Percentiles rank a stretch among this genome's conserved stretches.
These are phyloP conservation scores for Podaxis carcinomalis DNA, from an alignment of 768 basidiomycete species.

Conservation along the genomic window DNA sequence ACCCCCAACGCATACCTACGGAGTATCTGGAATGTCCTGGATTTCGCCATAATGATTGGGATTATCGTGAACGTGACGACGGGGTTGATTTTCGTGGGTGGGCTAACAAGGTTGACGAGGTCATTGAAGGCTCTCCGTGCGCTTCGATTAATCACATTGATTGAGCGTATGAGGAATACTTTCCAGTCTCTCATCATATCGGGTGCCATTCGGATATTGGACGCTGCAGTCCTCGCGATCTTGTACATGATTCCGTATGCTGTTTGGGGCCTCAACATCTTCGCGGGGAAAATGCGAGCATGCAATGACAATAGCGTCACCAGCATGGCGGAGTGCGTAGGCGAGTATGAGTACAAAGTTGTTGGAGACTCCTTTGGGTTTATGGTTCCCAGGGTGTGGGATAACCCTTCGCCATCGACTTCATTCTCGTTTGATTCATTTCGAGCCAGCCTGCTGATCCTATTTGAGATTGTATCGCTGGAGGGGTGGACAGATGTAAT, in stretches of 20 bases:
- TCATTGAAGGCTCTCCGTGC: slow-evolving; percentile 86
- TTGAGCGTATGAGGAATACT: slow-evolving; percentile 80
- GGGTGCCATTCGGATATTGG: slow-evolving; percentile 79
- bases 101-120: slow-evolving; percentile 76
- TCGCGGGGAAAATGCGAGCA: slow-evolving; percentile 74
- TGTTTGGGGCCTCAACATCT: slow-evolving; percentile 93
- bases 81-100: slow-evolving; percentile 70
- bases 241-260: slow-evolving; percentile 92
- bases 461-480: slow-evolving; percentile 94
- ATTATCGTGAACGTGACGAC: slow-evolving; percentile 72
- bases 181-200: slow-evolving; percentile 86
- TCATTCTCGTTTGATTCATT: slow-evolving; percentile 90
- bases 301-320: slow-evolving; percentile 70
- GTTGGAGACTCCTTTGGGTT: slow-evolving; percentile 62
- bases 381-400: slow-evolving; percentile 83
- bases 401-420: slow-evolving; percentile 77
- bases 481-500: slow-evolving; percentile 98
- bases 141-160: slow-evolving; percentile 84
- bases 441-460: slow-evolving; percentile 75
- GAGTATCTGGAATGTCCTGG: slow-evolving; percentile 89
- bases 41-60: slow-evolving; percentile 80
- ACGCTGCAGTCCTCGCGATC: slow-evolving; percentile 85
- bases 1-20: slow-evolving; percentile 89
- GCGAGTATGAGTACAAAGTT: slow-evolving; percentile 68
- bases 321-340: slow-evolving; percentile 63